phyloP scores from a whole-genome alignment of 2,329 filamentous ascomycete species.

The Curvularia verruculosa region DNA sequence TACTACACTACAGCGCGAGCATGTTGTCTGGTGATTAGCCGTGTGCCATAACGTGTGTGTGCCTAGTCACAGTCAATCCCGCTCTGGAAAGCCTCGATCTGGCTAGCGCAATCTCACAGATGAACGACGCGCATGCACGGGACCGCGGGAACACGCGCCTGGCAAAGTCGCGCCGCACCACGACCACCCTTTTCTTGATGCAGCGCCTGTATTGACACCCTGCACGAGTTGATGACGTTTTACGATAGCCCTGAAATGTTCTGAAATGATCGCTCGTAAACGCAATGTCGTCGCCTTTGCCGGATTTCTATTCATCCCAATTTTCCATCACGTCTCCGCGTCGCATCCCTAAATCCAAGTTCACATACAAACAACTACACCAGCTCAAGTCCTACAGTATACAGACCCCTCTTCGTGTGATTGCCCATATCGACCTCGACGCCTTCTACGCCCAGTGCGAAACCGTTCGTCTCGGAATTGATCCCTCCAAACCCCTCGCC shows the following conservation, averaged over 20 bases:
- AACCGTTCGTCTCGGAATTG: conserved; percentile 79
- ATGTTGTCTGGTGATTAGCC: neutral
- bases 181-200: conserved; percentile 8
- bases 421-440: conserved; percentile 93
- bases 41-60: neutral
- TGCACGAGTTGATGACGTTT: neutral
- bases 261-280: conserved; percentile 10
- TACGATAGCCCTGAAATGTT: conserved; percentile 2
- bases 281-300: conserved; percentile 56
- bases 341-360: conserved; percentile 65
- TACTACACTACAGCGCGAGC: neutral
- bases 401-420: conserved; percentile 79
- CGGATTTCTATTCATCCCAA: conserved; percentile 56
- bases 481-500: conserved; percentile 79
- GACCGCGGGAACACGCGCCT: conserved; percentile 41
- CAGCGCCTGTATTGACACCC: neutral
- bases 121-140: conserved; percentile 46
- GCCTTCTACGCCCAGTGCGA: conserved; percentile 96
- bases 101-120: conserved; percentile 26
- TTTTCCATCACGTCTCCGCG: conserved; percentile 46
- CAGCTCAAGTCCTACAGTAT: conserved; percentile 74
- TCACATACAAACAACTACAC: conserved; percentile 82
- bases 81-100: neutral
- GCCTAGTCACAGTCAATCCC: neutral
- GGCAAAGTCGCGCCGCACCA: conserved; percentile 8